phyloP scores from a whole-genome alignment of 768 basidiomycete species.

The Collybia sordida region DNA sequence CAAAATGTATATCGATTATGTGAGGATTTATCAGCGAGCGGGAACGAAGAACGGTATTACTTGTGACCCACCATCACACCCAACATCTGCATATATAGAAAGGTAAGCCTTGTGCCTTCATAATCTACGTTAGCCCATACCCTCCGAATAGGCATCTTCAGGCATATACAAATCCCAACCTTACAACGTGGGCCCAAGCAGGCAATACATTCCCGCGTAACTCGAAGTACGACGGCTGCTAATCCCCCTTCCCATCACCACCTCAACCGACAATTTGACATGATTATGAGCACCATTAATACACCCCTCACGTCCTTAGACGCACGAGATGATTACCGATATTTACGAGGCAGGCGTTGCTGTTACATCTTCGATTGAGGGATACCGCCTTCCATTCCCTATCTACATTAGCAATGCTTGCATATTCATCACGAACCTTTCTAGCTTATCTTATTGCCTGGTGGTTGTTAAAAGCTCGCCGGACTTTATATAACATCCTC shows the following conservation, averaged over 20 bases:
- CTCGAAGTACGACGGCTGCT: constrained; percentile 42
- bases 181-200: constrained; percentile 82
- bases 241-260: constrained; percentile 7
- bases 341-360: constrained; percentile 5
- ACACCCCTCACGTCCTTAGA: too few species aligned
- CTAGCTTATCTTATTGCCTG: constrained; percentile 14
- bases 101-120: constrained; percentile 36
- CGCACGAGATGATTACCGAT: not conserved
- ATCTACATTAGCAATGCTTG: constrained; percentile 16
- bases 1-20: constrained; percentile 85
- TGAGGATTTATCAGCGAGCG: constrained; percentile 82
- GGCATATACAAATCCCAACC: constrained; percentile 77
- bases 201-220: constrained; percentile 79
- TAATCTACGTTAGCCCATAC: not conserved
- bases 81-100: constrained; percentile 80
- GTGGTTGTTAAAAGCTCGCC: constrained; percentile 7
- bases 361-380: not conserved
- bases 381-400: not conserved
- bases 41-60: constrained; percentile 69
- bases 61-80: constrained; percentile 76
- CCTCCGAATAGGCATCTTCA: constrained; percentile 32
- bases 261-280: constrained; percentile 7
- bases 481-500: constrained; percentile 8
- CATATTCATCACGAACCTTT: constrained; percentile 11
- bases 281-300: constrained; percentile 4